phyloP scores from a whole-genome alignment of 2,329 filamentous ascomycete genomes.

The Alternaria ventricosa region DNA sequence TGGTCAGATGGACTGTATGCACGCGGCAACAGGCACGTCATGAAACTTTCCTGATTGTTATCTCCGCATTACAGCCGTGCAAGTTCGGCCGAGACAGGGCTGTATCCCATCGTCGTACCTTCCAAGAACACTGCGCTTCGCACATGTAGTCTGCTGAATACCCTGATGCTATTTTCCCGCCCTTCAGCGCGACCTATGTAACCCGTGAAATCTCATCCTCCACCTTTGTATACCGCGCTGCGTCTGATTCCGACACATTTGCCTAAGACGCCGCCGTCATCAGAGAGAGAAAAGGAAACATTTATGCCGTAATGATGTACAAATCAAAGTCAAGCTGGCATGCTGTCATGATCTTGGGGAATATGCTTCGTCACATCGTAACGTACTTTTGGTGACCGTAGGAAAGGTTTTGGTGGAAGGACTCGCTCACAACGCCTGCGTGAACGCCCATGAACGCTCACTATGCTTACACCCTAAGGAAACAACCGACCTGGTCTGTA shows the following conservation, averaged over 20 bases:
- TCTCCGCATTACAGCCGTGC: slow-evolving; percentile 5
- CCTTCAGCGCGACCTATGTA: slow-evolving; percentile 18
- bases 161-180: slow-evolving; percentile 17
- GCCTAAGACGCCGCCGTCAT: slow-evolving; percentile 13
- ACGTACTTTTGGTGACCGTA: slow-evolving; percentile 38
- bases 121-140: background rate
- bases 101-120: background rate
- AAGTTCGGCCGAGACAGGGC: background rate
- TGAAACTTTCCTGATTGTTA: slow-evolving; percentile 7
- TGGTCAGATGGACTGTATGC: no score
- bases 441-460: slow-evolving; percentile 43
- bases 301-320: slow-evolving; percentile 27
- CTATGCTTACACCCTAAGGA: slow-evolving; percentile 45
- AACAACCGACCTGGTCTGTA: slow-evolving; percentile 22
- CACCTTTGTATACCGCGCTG: background rate
- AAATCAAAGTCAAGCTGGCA: slow-evolving; percentile 21
- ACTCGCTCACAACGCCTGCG: slow-evolving; percentile 28
- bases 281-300: slow-evolving; percentile 9
- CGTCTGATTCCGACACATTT: background rate
- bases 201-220: background rate
- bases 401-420: slow-evolving; percentile 18
- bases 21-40: slow-evolving; percentile 12
- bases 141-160: background rate
- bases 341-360: slow-evolving; percentile 35
- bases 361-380: slow-evolving; percentile 39